A percentile compares a stretch with the other conserved stretches of the same genome.
These are phyloP conservation scores for Allium fistulosum DNA, from an alignment of 106 monocot species.

Conservation along the genomic window DNA sequence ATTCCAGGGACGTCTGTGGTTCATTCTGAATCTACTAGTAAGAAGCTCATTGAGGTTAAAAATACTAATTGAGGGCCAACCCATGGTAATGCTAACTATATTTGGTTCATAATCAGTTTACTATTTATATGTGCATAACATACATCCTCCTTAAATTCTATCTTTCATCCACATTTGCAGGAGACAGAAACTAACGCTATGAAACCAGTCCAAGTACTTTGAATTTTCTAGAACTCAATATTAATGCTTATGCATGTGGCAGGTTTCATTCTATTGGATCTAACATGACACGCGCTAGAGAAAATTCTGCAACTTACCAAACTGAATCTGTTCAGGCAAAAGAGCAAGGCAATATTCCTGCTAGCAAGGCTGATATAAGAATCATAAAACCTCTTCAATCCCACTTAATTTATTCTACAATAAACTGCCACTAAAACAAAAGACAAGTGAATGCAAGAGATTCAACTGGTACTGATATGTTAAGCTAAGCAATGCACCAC, in stretches of 20 bases:
- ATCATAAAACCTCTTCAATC: too few species aligned
- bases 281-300: constrained; percentile 73
- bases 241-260: constrained; percentile 64
- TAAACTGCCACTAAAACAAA: background rate
- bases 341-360: constrained; percentile 39
- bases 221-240: constrained; percentile 18
- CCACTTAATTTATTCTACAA: background rate
- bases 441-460: background rate
- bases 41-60: constrained; percentile 65
- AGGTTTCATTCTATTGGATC: constrained; percentile 83
- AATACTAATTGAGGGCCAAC: constrained; percentile 37
- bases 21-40: constrained; percentile 66
- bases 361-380: constrained; percentile 49
- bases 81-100: constrained; percentile 19
- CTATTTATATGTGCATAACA: background rate
- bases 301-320: constrained; percentile 28
- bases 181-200: constrained; percentile 16
- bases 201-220: constrained; percentile 11
- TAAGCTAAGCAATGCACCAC: background rate
- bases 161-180: constrained; percentile 15
- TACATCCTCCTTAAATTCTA: background rate
- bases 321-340: constrained; percentile 27
- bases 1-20: constrained; percentile 71
- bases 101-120: background rate
- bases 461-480: background rate